These are phyloP conservation scores for Magnolia kwangsiensis DNA, from an alignment of 164 flowering plant species.

Conservation along the genomic window DNA sequence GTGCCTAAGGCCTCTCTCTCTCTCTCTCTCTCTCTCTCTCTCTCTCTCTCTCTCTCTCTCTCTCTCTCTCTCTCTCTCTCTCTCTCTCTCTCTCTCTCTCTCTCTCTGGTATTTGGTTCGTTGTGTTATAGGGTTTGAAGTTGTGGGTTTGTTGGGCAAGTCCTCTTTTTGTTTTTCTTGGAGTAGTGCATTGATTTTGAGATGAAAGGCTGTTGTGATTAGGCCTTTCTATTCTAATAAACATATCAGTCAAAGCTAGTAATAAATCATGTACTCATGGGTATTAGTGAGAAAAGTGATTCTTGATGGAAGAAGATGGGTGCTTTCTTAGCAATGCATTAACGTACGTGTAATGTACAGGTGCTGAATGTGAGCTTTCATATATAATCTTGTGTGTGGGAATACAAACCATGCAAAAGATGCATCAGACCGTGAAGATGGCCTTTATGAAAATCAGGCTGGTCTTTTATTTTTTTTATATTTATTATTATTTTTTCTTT, in stretches of 20 bases:
- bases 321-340: background rate
- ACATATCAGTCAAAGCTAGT: background rate
- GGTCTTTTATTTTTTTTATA: no score
- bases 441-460: no score
- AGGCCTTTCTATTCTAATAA: background rate
- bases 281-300: background rate
- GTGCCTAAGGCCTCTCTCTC: conserved; percentile 15
- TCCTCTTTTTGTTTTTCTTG: background rate
- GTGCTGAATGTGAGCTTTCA: no score
- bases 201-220: background rate
- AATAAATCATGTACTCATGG: background rate
- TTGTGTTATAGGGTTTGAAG: background rate
- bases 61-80: background rate
- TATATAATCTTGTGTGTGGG: no score
- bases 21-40: background rate
- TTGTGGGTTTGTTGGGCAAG: background rate
- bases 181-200: background rate
- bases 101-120: background rate
- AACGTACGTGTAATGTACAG: background rate
- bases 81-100: background rate
- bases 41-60: background rate
- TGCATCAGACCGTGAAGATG: no score
- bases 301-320: background rate
- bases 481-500: no score
- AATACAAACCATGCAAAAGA: no score